Base-by-base conservation (phyloP, 2,329 filamentous ascomycete genomes). In the Alternaria sp. region DNA sequence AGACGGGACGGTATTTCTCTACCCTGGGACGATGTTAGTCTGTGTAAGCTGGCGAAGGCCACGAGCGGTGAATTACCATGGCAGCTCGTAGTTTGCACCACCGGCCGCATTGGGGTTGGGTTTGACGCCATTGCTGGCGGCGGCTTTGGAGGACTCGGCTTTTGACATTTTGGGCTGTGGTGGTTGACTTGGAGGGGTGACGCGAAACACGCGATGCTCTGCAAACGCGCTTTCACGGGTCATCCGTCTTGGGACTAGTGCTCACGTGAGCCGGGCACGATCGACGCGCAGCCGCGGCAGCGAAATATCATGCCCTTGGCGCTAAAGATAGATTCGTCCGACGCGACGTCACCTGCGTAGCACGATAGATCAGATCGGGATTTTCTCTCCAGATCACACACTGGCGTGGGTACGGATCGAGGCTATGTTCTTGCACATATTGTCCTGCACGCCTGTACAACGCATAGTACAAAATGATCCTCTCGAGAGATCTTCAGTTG, bases 1-100 rank as follows among this genome's bases (percentile, higher is more conserved):
- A 96, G 57, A 97, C 87, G 1, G 96, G 96, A 43, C 96, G 88
- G 83, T 98, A 99, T 81, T 99, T 99, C 82, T 99, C 96, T 65
- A 99, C 96, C 96, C 95, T 97, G 55, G 12, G 51, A 19, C 11
- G 9, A 17, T 17, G 67, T 75, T 25, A 73, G 72, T 45, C 10
- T 11, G n/a, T 23, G 36, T 25, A 40, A n/a, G 50, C 36, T 52
- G 50, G 47, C 11, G 21, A 23, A 52, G 25, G 26, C 23, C 12
- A 36, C 12, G 54, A 17, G 44, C 79, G 40, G 25, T 49, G 25
- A 40, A 60, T 62, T 83, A 93, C 91, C 92, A 96, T 82, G 92
- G 92, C 60, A 96, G 84, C 80, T 96, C 92, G 72, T 93, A 94
- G 69, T 81, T 83, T n/a, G 81, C 75, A 40, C 77, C 73, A 4